phyloP scores from a whole-genome alignment of 768 basidiomycete species.

The Filobasidium wieringae region DNA sequence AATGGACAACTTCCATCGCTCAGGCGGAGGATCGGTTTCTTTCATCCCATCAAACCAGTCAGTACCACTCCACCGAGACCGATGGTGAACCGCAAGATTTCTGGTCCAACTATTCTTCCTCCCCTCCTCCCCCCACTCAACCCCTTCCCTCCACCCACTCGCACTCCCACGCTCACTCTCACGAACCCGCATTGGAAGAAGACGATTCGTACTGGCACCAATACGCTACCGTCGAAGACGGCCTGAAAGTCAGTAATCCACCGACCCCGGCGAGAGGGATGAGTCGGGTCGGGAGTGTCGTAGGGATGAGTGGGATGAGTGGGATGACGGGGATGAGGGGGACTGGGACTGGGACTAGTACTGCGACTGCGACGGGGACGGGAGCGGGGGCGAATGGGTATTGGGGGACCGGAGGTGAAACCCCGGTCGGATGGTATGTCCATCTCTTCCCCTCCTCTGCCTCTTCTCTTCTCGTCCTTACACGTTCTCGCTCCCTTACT shows the following conservation, averaged over 20 bases:
- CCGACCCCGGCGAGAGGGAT: slow-evolving; percentile 3
- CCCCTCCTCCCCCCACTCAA: neutral
- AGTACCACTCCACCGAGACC: too few species aligned
- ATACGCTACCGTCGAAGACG: slow-evolving; percentile 14
- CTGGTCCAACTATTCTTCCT: neutral
- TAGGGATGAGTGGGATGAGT: neutral
- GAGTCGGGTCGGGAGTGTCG: neutral
- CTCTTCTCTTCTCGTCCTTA: neutral
- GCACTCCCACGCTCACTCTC: neutral
- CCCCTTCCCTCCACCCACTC: neutral
- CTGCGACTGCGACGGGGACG: neutral
- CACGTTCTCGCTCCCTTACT: neutral
- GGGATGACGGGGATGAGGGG: neutral
- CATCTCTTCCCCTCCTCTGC: neutral
- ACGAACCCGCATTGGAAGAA: neutral
- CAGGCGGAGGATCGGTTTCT: neutral
- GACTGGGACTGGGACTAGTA: neutral
- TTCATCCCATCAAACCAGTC: neutral
- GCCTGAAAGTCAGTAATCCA: slow-evolving; percentile 9
- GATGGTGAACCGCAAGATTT: too few species aligned
- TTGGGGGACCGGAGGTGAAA: slow-evolving; percentile 15
- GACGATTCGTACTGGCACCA: slow-evolving; percentile 12
- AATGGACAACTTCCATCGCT: neutral
- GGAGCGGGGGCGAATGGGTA: neutral
- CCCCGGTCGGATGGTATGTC: slow-evolving; percentile 13